These are phyloP conservation scores for Vicia villosa DNA, from an alignment of 306 rosid genomes.

Conservation along the genomic window DNA sequence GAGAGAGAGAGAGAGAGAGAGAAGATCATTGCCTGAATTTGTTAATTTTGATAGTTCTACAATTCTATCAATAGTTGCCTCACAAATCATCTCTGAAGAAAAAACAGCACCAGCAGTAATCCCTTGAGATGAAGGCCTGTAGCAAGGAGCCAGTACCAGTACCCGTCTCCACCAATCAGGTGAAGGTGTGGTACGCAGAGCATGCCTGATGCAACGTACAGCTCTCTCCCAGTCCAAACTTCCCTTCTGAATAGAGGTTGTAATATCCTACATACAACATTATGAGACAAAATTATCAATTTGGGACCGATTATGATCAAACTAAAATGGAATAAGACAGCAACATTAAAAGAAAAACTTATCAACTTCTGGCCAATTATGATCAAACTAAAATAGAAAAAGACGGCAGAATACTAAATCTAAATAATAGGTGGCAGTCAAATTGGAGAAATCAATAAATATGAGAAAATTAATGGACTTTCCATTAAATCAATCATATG, in stretches of 20 bases:
- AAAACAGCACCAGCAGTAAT: slow-evolving; percentile 93
- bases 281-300: slow-evolving; percentile 33
- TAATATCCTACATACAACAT: slow-evolving; percentile 68
- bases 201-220: slow-evolving; percentile 92
- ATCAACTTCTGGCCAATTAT: slow-evolving; percentile 24
- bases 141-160: slow-evolving; percentile 81
- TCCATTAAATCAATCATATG: slow-evolving; percentile 6
- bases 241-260: slow-evolving; percentile 83
- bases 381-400: not conserved
- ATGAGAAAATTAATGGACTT: not conserved
- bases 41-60: slow-evolving; percentile 85
- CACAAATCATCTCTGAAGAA: slow-evolving; percentile 93
- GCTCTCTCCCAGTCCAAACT: slow-evolving; percentile 99
- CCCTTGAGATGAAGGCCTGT: slow-evolving; percentile 71
- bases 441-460: slow-evolving; percentile 10
- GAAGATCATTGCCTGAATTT: slow-evolving; percentile 73
- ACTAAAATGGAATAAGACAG: slow-evolving; percentile 24
- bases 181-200: slow-evolving; percentile 89
- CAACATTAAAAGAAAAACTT: slow-evolving; percentile 32
- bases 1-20: slow-evolving; percentile 13
- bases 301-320: slow-evolving; percentile 30
- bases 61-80: slow-evolving; percentile 89
- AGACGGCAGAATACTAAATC: slow-evolving; percentile 25
- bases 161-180: slow-evolving; percentile 99
- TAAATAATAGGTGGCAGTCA: slow-evolving; percentile 1